These are phyloP conservation scores for Collariella sp. DNA, from an alignment of 495 filamentous ascomycete genomes.

Conservation along the genomic window DNA sequence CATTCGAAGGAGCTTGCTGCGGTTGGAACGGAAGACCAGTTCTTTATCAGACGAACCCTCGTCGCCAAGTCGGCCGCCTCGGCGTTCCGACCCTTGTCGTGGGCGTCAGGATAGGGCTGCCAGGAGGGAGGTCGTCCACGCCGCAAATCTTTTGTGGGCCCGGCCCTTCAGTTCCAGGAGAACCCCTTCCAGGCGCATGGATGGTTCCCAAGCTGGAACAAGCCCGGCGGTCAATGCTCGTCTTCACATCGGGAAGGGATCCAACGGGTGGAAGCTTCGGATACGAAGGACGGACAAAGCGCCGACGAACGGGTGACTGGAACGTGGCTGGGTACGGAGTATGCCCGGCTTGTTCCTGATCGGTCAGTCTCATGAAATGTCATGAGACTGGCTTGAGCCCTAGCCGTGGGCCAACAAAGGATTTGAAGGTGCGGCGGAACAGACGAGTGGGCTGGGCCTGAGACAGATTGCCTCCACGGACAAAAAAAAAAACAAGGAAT, in stretches of 20 bases:
- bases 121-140: not conserved
- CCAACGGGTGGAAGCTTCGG: not conserved
- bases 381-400: not conserved
- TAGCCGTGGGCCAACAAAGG: not conserved
- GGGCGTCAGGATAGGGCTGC: slow-evolving; percentile 5
- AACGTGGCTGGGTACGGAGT: too few species aligned
- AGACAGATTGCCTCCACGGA: not conserved
- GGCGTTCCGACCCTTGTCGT: slow-evolving; percentile 1
- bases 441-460: slow-evolving; percentile 3
- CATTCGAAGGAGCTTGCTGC: too few species aligned
- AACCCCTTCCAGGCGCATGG: slow-evolving; percentile 8
- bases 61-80: not conserved
- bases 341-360: too few species aligned
- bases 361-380: too few species aligned
- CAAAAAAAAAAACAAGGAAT: not conserved
- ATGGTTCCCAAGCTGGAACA: slow-evolving; percentile 8
- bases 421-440: too few species aligned
- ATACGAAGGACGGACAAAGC: not conserved
- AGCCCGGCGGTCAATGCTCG: slow-evolving; percentile 7
- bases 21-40: too few species aligned
- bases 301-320: too few species aligned
- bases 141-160: slow-evolving; percentile 7
- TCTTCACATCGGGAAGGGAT: not conserved
- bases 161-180: slow-evolving; percentile 7
- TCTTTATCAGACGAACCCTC: too few species aligned